phyloP scores from a whole-genome alignment of 2,329 filamentous ascomycete genomes.

The Arthrobotrys conoides region DNA sequence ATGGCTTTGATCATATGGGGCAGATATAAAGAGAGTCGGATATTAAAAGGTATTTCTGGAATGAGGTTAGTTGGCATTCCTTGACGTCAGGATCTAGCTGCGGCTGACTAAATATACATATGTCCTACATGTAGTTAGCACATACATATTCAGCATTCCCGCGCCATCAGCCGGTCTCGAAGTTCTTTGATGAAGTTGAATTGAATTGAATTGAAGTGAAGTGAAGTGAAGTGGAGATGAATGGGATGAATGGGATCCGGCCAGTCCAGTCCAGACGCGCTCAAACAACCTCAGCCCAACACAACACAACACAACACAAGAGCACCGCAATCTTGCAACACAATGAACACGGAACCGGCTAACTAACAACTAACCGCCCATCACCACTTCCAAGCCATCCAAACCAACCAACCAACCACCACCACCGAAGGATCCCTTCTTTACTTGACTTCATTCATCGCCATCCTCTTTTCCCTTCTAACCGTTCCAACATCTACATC shows the following conservation, averaged over 20 bases:
- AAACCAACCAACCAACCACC: constrained; percentile 17
- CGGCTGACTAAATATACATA: not conserved
- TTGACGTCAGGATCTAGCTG: not conserved
- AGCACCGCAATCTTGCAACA: no score
- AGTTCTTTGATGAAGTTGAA: not conserved
- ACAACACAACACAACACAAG: constrained; percentile 7
- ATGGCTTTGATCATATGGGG: not conserved
- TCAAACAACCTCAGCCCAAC: constrained; percentile 41
- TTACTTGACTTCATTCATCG: not conserved
- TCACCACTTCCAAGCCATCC: constrained; percentile 32
- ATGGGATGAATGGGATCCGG: no score
- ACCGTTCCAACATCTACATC: not conserved
- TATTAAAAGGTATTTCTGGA: not conserved
- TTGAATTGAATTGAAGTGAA: constrained; percentile 1
- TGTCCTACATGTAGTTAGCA: no score
- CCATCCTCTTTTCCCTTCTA: not conserved
- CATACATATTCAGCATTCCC: not conserved
- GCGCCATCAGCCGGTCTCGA: constrained; percentile 6
- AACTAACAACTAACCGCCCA: constrained; percentile 3
- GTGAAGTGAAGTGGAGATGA: no score
- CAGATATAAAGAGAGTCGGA: not conserved
- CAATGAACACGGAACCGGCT: constrained; percentile 14
- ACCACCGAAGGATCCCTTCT: constrained; percentile 28
- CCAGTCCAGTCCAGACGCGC: no score
- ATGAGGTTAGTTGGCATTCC: not conserved